Percentiles rank a stretch among this genome's conserved stretches.
These are phyloP conservation scores for Gossypium australe DNA, from an alignment of 345 rosid genomes.

Conservation along the genomic window DNA sequence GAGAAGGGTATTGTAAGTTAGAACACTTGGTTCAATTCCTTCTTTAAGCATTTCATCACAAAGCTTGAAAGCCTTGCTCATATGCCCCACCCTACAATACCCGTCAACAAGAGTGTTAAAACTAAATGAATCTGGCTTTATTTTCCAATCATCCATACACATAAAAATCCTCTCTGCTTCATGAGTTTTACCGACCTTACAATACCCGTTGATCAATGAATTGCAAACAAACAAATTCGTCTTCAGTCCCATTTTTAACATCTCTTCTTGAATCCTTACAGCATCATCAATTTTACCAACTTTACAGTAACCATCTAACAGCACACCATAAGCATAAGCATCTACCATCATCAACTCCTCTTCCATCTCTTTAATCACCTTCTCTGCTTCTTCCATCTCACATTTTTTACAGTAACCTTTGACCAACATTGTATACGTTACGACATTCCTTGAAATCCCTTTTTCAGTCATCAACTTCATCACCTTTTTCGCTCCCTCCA, in stretches of 20 bases:
- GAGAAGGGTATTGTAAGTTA: slow-evolving; percentile 73
- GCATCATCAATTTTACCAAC: slow-evolving; percentile 55
- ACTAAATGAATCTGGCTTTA: slow-evolving; percentile 65
- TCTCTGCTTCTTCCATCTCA: slow-evolving; percentile 58
- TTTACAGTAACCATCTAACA: slow-evolving; percentile 78
- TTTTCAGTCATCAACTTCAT: slow-evolving; percentile 44
- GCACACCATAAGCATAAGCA: slow-evolving; percentile 61
- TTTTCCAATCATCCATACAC: slow-evolving; percentile 46
- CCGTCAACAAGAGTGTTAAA: slow-evolving; percentile 79
- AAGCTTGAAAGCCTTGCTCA: slow-evolving; percentile 53
- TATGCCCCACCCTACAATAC: slow-evolving; percentile 48
- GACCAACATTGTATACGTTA: slow-evolving; percentile 54
- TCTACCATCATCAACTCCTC: slow-evolving; percentile 36
- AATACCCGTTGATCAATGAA: slow-evolving; percentile 70
- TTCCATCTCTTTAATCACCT: slow-evolving; percentile 33
- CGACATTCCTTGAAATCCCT: slow-evolving; percentile 41
- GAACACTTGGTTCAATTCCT: slow-evolving; percentile 44
- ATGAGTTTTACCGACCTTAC: slow-evolving; percentile 50
- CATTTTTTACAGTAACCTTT: slow-evolving; percentile 53
- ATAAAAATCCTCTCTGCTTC: slow-evolving; percentile 43
- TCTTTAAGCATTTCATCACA: slow-evolving; percentile 45
- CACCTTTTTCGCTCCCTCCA: slow-evolving; percentile 42
- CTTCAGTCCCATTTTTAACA: slow-evolving; percentile 54
- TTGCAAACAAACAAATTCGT: slow-evolving; percentile 67
- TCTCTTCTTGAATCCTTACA: slow-evolving; percentile 47